Percentiles rank a stretch among this genome's conserved stretches.
Evolutionary conservation across 176 grass and related monocot genomes (phyloP).

Genomic region (Aegilops umbellulata): DNA sequence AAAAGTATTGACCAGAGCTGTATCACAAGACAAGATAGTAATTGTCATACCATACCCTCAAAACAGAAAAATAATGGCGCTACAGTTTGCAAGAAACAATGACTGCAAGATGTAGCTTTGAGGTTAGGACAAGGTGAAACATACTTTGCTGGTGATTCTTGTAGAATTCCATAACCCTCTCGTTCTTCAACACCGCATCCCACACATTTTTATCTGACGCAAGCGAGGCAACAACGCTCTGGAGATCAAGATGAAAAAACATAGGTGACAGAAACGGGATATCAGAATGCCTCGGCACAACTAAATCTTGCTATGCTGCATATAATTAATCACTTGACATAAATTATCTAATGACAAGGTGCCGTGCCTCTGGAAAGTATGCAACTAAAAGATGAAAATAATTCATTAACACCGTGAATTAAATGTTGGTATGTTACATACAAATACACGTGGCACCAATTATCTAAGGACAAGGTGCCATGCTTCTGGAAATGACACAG

Average conservation of each 20-base stretch:
- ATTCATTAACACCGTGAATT: not conserved
- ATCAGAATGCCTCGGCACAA: not conserved
- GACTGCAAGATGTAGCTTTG: not conserved
- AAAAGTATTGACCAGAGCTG: slow-evolving; percentile 43
- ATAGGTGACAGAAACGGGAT: not conserved
- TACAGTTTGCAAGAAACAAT: not conserved
- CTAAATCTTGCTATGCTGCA: not conserved
- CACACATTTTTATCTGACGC: slow-evolving; percentile 72
- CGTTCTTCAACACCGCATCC: slow-evolving; percentile 82
- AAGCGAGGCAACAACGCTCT: slow-evolving; percentile 84
- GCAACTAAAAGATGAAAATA: not conserved
- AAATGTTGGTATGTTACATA: not conserved
- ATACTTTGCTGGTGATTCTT: slow-evolving; percentile 59
- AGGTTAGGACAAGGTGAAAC: not conserved
- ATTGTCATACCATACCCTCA: not conserved
- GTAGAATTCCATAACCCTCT: slow-evolving; percentile 85
- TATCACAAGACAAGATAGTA: not conserved
- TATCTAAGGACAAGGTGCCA: not conserved
- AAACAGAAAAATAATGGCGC: not conserved
- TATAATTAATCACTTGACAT: not conserved
- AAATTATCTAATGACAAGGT: not conserved
- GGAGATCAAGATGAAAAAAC: slow-evolving; percentile 20
- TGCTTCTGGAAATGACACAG: not conserved
- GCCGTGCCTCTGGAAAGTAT: not conserved
- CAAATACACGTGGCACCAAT: not conserved